phyloP scores from a whole-genome alignment of 2,329 filamentous ascomycete genomes.

The Alternaria arbusti region DNA sequence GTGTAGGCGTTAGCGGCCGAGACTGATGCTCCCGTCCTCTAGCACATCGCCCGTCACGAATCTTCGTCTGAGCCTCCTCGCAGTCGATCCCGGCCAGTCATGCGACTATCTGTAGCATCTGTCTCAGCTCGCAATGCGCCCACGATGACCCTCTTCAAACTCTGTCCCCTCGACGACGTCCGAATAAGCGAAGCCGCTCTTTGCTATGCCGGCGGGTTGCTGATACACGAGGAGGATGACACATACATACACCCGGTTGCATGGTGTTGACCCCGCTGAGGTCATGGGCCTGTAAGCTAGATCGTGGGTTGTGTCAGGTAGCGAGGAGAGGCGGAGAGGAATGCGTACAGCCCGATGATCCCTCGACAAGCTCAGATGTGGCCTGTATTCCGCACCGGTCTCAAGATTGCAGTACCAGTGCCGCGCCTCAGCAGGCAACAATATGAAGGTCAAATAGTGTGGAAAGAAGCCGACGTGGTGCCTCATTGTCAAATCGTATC shows the following conservation, averaged over 20 bases:
- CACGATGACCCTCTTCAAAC: not conserved
- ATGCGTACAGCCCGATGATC: not conserved
- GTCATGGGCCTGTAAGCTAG: not conserved
- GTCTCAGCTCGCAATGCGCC: not conserved
- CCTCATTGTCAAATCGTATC: not conserved
- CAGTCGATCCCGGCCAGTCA: not conserved
- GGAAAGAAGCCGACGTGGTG: not conserved
- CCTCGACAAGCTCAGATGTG: not conserved
- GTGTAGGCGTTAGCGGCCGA: not conserved
- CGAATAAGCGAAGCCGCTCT: not conserved
- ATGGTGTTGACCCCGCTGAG: not conserved
- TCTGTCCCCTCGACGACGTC: not conserved
- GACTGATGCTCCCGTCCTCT: not conserved
- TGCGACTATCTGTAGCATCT: not conserved
- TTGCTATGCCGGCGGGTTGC: not conserved
- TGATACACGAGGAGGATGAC: not conserved
- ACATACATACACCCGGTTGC: not conserved
- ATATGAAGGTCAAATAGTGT: not conserved
- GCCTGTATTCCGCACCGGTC: not conserved
- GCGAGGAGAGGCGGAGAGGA: not conserved
- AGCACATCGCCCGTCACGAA: not conserved
- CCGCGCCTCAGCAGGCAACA: not conserved
- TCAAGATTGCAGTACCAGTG: not conserved
- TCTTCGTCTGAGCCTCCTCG: not conserved
- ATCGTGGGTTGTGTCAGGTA: not conserved